phyloP scores from a whole-genome alignment of 2,329 filamentous ascomycete genomes.

The Arthrobotrys musiformis region DNA sequence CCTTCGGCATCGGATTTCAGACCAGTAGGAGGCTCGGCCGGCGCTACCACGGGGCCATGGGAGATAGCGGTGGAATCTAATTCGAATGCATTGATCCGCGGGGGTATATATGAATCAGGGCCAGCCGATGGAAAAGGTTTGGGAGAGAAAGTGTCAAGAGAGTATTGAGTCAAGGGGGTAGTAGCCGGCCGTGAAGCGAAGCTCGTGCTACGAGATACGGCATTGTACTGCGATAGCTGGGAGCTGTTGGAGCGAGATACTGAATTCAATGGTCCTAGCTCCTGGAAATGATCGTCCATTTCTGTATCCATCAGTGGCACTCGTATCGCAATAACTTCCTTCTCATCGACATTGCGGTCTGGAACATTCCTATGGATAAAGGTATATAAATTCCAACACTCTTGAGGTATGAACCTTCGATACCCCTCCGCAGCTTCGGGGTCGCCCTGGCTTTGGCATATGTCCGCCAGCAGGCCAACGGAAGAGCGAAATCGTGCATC shows the following conservation, averaged over 20 bases:
- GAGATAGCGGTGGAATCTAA: conserved; percentile 1
- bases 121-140: background rate
- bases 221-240: conserved; percentile 5
- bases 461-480: conserved; percentile 41
- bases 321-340: conserved; percentile 25
- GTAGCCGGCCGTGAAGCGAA: conserved; percentile 11
- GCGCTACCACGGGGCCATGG: background rate
- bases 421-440: conserved; percentile 44
- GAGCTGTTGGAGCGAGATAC: conserved; percentile 23
- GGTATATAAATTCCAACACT: conserved; percentile 13
- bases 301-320: background rate
- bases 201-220: conserved; percentile 30
- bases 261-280: conserved; percentile 1
- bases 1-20: background rate
- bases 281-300: background rate
- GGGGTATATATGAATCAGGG: conserved; percentile 21
- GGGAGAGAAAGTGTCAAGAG: conserved; percentile 2
- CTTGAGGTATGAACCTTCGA: conserved; percentile 33
- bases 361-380: conserved; percentile 15
- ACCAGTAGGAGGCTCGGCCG: background rate
- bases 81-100: conserved; percentile 30
- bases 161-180: conserved; percentile 35
- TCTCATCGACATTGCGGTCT: conserved; percentile 24
- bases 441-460: conserved; percentile 38
- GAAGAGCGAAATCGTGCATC: conserved; percentile 34